Evolutionary conservation across 129 eudicot species (phyloP), one percentile per base, ranked within the genome.

Genomic region (Saussurea involucrata): DNA sequence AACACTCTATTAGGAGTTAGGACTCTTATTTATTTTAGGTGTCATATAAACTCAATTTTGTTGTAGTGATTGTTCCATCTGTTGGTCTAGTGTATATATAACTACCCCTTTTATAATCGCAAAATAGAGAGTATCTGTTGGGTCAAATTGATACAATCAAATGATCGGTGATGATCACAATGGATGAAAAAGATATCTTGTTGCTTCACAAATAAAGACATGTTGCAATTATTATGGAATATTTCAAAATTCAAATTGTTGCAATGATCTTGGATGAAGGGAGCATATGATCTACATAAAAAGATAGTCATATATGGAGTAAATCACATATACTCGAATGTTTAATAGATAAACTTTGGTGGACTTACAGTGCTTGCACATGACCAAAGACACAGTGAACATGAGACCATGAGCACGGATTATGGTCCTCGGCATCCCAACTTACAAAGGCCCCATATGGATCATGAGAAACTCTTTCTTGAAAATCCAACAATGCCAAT

Each of bases 371-470:
- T 49, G 77, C 78, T 63, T 86, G 80, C 77, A 93, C 97, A 81
- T 84, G 71, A 40, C 88, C 85, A 27, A 82, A 85, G 31, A 82
- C 79, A 86, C 98, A 93, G 0, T 83, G 82, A 78, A 93, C 93
- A 68, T 96, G 89, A 22, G 80, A 84, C 98, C 98, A 93, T 72
- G 20, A 71, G 77, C 98, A 91, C 8, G 95, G 97, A 67, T 85
- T 82, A 64, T 68, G 36, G 34, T 91, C 85, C 49, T 76, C 21
- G 7, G 83, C 71, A 73, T 89, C 81, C 97, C 98, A 94, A 76
- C 84, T 85, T 8, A 66, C 78, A 60, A 94, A 84, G 70, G 83
- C 88, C 22, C 85, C 86, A 69, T 75, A 75, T 2, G 97, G 97
- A 81, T 94, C 97, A 70, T 32, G 44, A 10, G 76, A 72, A 29